Evolutionary conservation across 2,329 filamentous ascomycete genomes (phyloP).

Genomic region (Beauveria sp.): DNA sequence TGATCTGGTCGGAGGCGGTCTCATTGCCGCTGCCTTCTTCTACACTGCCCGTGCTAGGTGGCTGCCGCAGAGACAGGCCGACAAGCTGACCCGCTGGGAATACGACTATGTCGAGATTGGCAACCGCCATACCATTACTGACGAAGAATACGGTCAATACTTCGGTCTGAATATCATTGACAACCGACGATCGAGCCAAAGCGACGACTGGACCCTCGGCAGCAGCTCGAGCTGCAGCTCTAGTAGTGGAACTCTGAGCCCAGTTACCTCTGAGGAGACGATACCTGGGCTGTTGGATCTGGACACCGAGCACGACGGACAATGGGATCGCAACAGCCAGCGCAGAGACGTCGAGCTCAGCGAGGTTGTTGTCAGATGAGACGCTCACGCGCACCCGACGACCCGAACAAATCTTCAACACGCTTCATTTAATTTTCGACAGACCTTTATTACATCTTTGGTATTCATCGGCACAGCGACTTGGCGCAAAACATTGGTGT

Average conservation of each 20-base stretch:
- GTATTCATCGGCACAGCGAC: constrained; percentile 34
- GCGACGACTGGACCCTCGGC: constrained; percentile 85
- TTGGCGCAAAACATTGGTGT: constrained; percentile 26
- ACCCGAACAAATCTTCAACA: constrained; percentile 21
- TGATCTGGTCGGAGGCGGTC: constrained; percentile 78
- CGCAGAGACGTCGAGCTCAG: constrained; percentile 36
- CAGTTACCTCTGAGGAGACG: constrained; percentile 38
- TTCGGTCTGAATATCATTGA: constrained; percentile 41
- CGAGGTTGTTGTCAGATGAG: constrained; percentile 33
- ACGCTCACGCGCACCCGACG: background rate
- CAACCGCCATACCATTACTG: constrained; percentile 40
- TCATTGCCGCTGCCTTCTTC: constrained; percentile 71
- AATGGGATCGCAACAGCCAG: constrained; percentile 31
- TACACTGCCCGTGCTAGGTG: constrained; percentile 75
- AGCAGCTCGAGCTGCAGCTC: constrained; percentile 62
- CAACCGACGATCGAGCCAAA: constrained; percentile 43
- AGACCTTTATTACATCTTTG: constrained; percentile 29
- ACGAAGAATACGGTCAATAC: constrained; percentile 41
- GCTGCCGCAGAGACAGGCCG: constrained; percentile 71
- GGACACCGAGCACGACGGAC: constrained; percentile 30
- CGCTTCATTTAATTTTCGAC: constrained; percentile 25
- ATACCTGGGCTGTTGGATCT: constrained; percentile 26
- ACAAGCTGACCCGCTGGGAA: constrained; percentile 87
- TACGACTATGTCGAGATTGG: constrained; percentile 90
- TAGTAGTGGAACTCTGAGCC: constrained; percentile 42